Evolutionary conservation across 2,329 filamentous ascomycete genomes (phyloP), one percentile per base, ranked within the genome.

Genomic region (Amylocarpus encephaloides): DNA sequence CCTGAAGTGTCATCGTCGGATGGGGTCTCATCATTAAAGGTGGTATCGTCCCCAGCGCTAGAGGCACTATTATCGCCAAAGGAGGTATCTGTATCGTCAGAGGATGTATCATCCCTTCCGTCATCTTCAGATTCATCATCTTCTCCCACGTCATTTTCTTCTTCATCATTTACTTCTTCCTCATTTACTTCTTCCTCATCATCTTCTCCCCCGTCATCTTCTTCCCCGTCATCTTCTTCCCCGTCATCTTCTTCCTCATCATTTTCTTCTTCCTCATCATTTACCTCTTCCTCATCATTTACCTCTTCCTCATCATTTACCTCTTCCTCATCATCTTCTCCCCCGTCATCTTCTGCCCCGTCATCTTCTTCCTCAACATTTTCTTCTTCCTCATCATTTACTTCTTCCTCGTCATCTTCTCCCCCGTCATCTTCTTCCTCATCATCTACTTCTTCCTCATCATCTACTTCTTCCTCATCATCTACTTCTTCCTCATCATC

Each of bases 401-500:
- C 35, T 18, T 35, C 15, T 40, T 47, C 35, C 34, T n/a, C n/a
- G n/a, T n/a, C n/a, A n/a, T n/a, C n/a, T n/a, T n/a, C n/a, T n/a
- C n/a, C n/a, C n/a, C n/a, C n/a, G n/a, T n/a, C n/a, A n/a, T n/a
- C n/a, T n/a, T n/a, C n/a, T n/a, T n/a, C n/a, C n/a, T n/a, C n/a
- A n/a, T n/a, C n/a, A n/a, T n/a, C n/a, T n/a, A n/a, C n/a, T n/a
- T 19, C 9, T 39, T 13, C 36, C 7, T 16, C 36, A 12, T 39
- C 15, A 10, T 39, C 36, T 11, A 7, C 30, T 35, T 43, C 30
- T 40, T 49, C 36, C 29, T 51, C 49, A 11, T 47, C 49, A 43
- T 50, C 49, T 16, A 43, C n/a, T 12, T 36, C 45, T 10, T 49
- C 48, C n/a, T 43, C 46, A 32, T 48, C 41, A 7, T 49, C 43